Evolutionary conservation across 371 early-diverging fungal genomes (phyloP), one percentile per base, ranked within the genome.

Genomic region (Syncephalastrum sp.): DNA sequence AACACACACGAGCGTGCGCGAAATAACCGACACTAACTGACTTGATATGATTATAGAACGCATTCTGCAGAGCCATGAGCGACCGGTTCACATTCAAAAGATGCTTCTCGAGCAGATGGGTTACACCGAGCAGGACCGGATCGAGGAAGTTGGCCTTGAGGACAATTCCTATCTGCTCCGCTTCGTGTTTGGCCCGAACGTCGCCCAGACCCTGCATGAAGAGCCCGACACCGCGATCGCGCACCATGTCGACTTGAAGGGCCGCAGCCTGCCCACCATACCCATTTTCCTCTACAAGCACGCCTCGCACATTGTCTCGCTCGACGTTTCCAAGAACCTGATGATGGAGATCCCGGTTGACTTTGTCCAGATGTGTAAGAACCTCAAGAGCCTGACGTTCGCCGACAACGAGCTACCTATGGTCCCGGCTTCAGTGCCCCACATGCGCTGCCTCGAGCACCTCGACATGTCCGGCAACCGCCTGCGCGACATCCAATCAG

Each of bases 401-500:
- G 80, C 84, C 12, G 79, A 83, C 42, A 92, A 88, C 61, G 88
- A 86, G 41, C 81, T 84, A 46, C 67, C 71, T 19, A 72, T 72
- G 8, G 74, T 91, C 3, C 90, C 93, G 27, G 61, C 63, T 67
- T 82, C 88, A 24, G 77, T 87, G 14, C 81, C 77, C 25, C 70
- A 77, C 47, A 77, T 89, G 5, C 47, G 68, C 17, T 73, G 77
- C 8, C 72, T 94, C 38, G 82, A 82, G 57, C 76, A 81, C 19
- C 70, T 96, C 53, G 88, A 93, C 57, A 76, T 94, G 23, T 89
- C 92, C 0, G 82, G 87, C 44, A 96, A 96, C 43, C 82, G 85
- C 25, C 71, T 95, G n/a, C 71, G 67, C 38, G 77, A 82, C 15
- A 66, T 93, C 47, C 82, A 82, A 0, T 77, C 72, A 50, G 81